phyloP scores from a whole-genome alignment of 225 moss, liverwort and hornwort species.

The Rhytidiadelphus loreus region DNA sequence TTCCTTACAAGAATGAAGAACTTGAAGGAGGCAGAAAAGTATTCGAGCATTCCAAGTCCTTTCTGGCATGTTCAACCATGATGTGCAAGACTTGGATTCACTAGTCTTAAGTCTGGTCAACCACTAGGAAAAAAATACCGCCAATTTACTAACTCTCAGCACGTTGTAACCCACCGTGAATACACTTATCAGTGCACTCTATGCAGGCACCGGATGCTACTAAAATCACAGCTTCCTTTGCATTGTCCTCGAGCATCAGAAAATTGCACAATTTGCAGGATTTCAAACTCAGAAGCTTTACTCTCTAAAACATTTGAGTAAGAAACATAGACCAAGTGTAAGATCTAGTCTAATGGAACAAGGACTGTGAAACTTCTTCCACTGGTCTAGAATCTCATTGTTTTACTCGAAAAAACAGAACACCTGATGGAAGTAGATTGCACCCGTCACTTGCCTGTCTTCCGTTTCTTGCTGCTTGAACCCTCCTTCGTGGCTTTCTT shows the following conservation, averaged over 20 bases:
- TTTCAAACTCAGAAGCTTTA: background rate
- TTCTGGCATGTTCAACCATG: background rate
- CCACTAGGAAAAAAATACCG: background rate
- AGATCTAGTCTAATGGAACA: background rate
- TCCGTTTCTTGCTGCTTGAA: constrained; percentile 13
- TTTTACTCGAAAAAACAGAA: background rate
- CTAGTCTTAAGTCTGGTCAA: background rate
- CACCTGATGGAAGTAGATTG: background rate
- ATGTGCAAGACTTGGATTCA: background rate
- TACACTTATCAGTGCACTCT: background rate
- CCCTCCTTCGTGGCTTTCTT: background rate
- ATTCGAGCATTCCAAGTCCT: background rate
- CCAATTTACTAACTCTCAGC: constrained; percentile 20
- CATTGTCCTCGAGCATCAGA: background rate
- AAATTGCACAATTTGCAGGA: constrained; percentile 12
- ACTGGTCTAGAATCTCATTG: background rate
- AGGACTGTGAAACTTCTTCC: background rate
- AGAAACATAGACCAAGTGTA: background rate
- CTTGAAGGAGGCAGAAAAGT: background rate
- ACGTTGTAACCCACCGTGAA: background rate
- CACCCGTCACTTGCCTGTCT: constrained; percentile 8
- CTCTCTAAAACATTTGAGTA: background rate
- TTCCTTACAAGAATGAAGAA: background rate
- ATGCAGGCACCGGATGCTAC: background rate
- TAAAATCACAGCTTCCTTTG: background rate